phyloP scores from a whole-genome alignment of 805 yeast species.

The Lipomyces lipofer region DNA sequence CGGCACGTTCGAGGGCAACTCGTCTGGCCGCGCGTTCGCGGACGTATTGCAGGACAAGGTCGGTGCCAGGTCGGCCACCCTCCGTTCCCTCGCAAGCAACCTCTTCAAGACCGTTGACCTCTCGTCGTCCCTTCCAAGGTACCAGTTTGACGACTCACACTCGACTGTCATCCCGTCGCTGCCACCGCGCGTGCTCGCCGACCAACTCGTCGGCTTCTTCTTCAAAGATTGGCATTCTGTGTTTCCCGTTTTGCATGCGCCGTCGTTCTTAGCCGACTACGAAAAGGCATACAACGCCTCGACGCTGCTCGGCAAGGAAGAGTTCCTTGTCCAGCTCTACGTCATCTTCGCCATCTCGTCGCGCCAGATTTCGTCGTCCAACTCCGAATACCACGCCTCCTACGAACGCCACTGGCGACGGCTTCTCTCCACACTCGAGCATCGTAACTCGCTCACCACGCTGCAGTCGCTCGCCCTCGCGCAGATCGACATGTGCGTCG shows the following conservation, averaged over 20 bases:
- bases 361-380: constrained; percentile 26
- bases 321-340: constrained; percentile 35
- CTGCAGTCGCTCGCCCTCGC: constrained; percentile 69
- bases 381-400: constrained; percentile 11
- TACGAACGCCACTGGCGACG: constrained; percentile 36
- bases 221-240: constrained; percentile 77
- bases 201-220: constrained; percentile 64
- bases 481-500: constrained; percentile 66
- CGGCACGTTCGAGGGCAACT: constrained; percentile 40
- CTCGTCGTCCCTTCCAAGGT: constrained; percentile 25
- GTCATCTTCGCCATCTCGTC: constrained; percentile 37
- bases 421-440: constrained; percentile 25
- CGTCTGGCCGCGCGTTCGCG: constrained; percentile 40
- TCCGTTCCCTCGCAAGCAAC: constrained; percentile 23
- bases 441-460: constrained; percentile 33
- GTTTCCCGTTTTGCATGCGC: constrained; percentile 68
- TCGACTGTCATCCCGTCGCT: constrained; percentile 34
- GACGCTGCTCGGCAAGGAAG: constrained; percentile 26
- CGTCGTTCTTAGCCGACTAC: constrained; percentile 65
- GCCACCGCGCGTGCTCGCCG: constrained; percentile 60
- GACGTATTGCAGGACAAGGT: constrained; percentile 37
- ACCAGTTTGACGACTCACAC: constrained; percentile 14
- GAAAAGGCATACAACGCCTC: constrained; percentile 34
- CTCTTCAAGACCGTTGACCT: constrained; percentile 20
- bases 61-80: constrained; percentile 31